Evolutionary conservation across 768 basidiomycete genomes (phyloP).

Genomic region (Leucosporidium yakuticum): DNA sequence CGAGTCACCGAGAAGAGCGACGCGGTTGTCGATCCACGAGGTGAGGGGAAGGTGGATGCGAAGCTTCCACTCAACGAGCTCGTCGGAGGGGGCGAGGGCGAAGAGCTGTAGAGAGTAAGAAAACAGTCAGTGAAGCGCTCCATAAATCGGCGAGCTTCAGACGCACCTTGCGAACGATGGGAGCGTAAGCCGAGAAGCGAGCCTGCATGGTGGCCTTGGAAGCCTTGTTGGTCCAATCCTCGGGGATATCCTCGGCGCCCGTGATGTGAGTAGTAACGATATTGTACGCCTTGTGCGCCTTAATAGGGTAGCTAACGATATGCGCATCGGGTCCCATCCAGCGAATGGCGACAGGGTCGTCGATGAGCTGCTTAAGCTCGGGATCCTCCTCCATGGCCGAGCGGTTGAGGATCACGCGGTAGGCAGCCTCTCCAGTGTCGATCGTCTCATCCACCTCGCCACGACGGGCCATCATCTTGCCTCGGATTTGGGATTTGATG

Average conservation of each 20-base stretch:
- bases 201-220: neutral
- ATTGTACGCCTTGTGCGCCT: constrained; percentile 5
- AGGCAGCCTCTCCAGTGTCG: constrained; percentile 4
- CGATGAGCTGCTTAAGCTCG: constrained; percentile 59
- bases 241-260: neutral
- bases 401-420: constrained; percentile 3
- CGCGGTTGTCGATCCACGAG: constrained; percentile 3
- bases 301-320: constrained; percentile 6
- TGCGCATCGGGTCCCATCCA: constrained; percentile 61
- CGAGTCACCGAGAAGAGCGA: constrained; percentile 1
- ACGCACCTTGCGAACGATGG: neutral
- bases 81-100: constrained; percentile 53
- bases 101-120: neutral
- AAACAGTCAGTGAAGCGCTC: neutral
- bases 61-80: constrained; percentile 45
- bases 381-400: neutral
- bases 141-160: no score
- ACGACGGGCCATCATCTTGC: constrained; percentile 4
- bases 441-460: constrained; percentile 6
- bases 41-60: constrained; percentile 22
- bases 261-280: constrained; percentile 8
- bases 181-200: constrained; percentile 1
- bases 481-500: constrained; percentile 2
- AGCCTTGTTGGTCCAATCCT: constrained; percentile 8
- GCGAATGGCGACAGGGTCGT: constrained; percentile 57